Evolutionary conservation across 805 yeast genomes (phyloP), one percentile per base, ranked within the genome.

Genomic region (Suhomyces canberraensis): DNA sequence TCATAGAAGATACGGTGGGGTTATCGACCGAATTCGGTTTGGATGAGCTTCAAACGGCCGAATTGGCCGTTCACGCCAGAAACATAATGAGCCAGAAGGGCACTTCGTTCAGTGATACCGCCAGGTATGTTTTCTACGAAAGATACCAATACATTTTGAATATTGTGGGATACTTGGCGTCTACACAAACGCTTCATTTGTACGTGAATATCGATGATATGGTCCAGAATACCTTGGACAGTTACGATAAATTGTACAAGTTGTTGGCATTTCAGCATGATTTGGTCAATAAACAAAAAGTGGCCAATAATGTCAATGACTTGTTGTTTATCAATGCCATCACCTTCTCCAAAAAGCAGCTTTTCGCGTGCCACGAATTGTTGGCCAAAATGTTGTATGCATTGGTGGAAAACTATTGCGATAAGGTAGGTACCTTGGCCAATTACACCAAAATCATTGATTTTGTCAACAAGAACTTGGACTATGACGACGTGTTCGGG

Each of bases 31-130:
- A 66, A 39, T 44, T 69, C 14, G 58, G 60, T 30, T 40, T 91
- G 35, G 95, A 91, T 58, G 97, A 91, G 55, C 35, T 84, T 19
- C 67, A 75, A 2, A 75, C 86, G 1, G 93, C 95, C 1, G 85
- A 88, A 51, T 53, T 86, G 18, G 67, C 90, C 2, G 73, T 64
- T 34, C 56, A 60, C 41, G 73, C 88, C 3, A 51, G 63, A 14
- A 44, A 41, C 56, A 16, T 63, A 49, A 35, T 56, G 50, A 41
- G 60, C 51, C 48, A 62, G 61, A 64, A 75, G 17, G 83, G 84
- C 1, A 63, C 71, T 0, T 61, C 69, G 2, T 54, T 76, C 20
- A 44, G 70, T 6, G 89, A 83, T 46, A 66, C 75, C 15, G 95
- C 93, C 1, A 74, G 79, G 40, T 74, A 84, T 4, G 71, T 78